These are phyloP conservation scores for Flammula alnicola DNA, from an alignment of 1,284 basidiomycete genomes.

Conservation along the genomic window DNA sequence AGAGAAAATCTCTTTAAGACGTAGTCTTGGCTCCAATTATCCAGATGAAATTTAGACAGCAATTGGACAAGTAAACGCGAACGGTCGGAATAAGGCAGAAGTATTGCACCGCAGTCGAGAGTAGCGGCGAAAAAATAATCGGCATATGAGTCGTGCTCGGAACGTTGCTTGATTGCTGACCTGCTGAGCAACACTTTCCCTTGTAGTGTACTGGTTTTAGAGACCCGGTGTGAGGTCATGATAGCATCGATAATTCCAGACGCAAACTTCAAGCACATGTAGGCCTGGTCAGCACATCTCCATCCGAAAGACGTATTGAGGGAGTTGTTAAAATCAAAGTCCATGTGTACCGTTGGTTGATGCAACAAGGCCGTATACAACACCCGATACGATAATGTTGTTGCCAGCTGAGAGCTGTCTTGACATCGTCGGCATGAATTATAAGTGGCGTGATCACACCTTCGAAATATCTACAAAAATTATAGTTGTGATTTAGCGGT, in stretches of 20 bases:
- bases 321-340: not conserved
- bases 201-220: not conserved
- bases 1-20: not conserved
- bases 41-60: not conserved
- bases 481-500: not conserved
- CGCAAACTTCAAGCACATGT: constrained; percentile 4
- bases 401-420: constrained; percentile 1
- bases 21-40: not conserved
- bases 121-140: constrained; percentile 9
- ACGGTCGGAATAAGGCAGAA: constrained; percentile 4
- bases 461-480: constrained; percentile 3
- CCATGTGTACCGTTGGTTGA: not conserved
- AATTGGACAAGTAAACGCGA: not conserved
- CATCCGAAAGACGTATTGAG: not conserved
- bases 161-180: not conserved
- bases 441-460: constrained; percentile 3
- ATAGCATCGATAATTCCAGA: constrained; percentile 1
- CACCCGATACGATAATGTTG: constrained; percentile 4
- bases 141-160: not conserved
- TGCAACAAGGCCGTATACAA: constrained; percentile 5
- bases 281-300: constrained; percentile 3
- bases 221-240: not conserved
- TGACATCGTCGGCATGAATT: constrained; percentile 2
- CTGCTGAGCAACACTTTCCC: too few relatives aligned
- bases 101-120: constrained; percentile 5